Evolutionary conservation across 2,329 filamentous ascomycete species (phyloP), one percentile per base, ranked within the genome.

Genomic region (Eurotiales sp.): DNA sequence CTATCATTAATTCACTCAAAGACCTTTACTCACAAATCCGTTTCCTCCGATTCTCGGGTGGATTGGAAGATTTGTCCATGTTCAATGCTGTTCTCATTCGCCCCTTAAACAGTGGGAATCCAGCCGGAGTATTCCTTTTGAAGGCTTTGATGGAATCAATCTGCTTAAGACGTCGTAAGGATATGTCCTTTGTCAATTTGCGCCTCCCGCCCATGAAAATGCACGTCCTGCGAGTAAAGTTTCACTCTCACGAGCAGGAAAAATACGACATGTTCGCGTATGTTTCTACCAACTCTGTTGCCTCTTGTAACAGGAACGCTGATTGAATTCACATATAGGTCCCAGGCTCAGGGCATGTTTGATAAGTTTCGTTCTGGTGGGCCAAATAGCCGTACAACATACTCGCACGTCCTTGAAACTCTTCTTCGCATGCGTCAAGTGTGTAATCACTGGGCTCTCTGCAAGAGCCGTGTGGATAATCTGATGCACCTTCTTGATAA

Each of bases 391-490:
- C 68, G 77, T 59, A 76, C 81, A 2, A 78, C 78, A 1, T 95
- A 93, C 63, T 83, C 86, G 8, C 81, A 86, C 60, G 77, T 96
- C 1, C 78, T 96, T 10, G 90, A 95, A 68, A 81, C 90, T 14
- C 77, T 96, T 4, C 80, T 96, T 5, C 84, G 91, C 11, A 81
- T 95, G 58, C 82, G 91, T 15, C 90, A 96, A 70, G 81, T 87
- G 65, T 96, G 90, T 70, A 90, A 92, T 58, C 90, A 95, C 65
- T 95, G 89, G 88, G 85, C 86, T 8, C 78, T 96, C 10, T 89
- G 88, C 62, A 86, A 84, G 45, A 78, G 86, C 27, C 84, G 88
- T 11, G 78, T 95, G n/a, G 79, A 81, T 8, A 81, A 84, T n/a
- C 77, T 95, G 19, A 76, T 92, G 63, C 75, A 80, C 17, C 74